Conservation (phyloP, 1,139 yeast genomes). For the Arxiozyma bovina region DNA sequence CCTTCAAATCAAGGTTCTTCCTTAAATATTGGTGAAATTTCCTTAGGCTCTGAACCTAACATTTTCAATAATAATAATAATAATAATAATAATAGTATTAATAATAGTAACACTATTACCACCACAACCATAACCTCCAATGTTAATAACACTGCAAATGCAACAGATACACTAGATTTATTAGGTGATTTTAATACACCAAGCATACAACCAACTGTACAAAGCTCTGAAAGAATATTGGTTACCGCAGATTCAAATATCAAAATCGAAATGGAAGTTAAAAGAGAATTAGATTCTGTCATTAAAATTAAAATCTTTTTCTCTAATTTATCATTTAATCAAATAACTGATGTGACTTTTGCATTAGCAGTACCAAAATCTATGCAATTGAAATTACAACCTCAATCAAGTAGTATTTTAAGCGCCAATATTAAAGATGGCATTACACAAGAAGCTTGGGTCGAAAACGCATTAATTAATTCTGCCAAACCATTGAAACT, state of each 20-base stretch:
- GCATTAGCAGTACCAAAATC: constrained; percentile 77
- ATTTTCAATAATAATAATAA: neutral
- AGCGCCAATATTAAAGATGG: constrained; percentile 46
- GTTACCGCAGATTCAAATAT: constrained; percentile 43
- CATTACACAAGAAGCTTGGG: constrained; percentile 34
- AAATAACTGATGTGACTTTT: constrained; percentile 50
- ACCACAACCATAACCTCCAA: constrained; percentile 11
- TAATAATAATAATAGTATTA: constrained; percentile 1
- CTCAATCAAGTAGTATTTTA: constrained; percentile 56
- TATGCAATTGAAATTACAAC: constrained; percentile 54
- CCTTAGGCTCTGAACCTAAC: neutral
- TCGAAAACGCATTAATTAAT: constrained; percentile 42
- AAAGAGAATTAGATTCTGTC: constrained; percentile 33
- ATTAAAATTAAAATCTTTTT: constrained; percentile 40
- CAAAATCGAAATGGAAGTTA: constrained; percentile 45
- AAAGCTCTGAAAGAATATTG: constrained; percentile 15
- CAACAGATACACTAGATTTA: constrained; percentile 30
- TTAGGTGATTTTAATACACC: constrained; percentile 37
- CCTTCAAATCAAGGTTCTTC: constrained; percentile 29
- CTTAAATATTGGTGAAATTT: constrained; percentile 21
- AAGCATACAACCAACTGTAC: constrained; percentile 2
- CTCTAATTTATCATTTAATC: constrained; percentile 40
- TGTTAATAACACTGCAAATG: neutral
- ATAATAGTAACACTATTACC: neutral
- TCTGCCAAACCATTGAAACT: constrained; percentile 46